Evolutionary conservation across 306 rosid species (phyloP).

Genomic region (Gynostemma pentaphyllum): DNA sequence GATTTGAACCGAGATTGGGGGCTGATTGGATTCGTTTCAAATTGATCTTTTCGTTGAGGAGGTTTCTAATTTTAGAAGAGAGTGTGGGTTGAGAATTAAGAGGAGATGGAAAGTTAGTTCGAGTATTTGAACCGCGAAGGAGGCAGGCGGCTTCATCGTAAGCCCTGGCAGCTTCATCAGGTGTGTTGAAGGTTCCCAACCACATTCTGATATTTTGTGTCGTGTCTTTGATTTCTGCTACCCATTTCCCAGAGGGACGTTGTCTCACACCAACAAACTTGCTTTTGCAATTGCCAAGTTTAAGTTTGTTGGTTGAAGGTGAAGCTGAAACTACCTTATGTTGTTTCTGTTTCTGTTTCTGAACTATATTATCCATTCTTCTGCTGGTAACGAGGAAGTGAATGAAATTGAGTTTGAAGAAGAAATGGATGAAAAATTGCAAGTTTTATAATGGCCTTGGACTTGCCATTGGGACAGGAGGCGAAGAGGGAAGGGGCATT

Average conservation of each 20-base stretch:
- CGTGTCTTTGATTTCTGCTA: constrained; percentile 88
- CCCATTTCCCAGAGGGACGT: constrained; percentile 90
- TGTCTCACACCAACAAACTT: constrained; percentile 81
- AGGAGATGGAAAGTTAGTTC: constrained; percentile 51
- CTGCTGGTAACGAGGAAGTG: too few relatives aligned
- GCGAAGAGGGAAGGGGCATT: neutral
- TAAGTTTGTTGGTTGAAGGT: constrained; percentile 15
- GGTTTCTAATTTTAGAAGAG: constrained; percentile 51
- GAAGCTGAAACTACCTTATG: constrained; percentile 9
- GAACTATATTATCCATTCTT: neutral
- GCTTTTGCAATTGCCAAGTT: constrained; percentile 16
- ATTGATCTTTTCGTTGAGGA: constrained; percentile 36
- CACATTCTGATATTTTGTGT: constrained; percentile 67
- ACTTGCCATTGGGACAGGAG: neutral
- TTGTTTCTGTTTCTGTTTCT: constrained; percentile 14
- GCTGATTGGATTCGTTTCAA: constrained; percentile 8
- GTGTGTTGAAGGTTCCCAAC: constrained; percentile 70
- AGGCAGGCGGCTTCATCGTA: constrained; percentile 78
- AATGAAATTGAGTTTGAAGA: neutral
- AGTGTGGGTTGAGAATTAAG: constrained; percentile 27
- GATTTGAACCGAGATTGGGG: neutral
- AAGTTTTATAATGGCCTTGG: neutral
- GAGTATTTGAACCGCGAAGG: constrained; percentile 59
- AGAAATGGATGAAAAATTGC: neutral
- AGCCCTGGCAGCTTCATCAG: constrained; percentile 84